Conservation (phyloP, 257 asterid species). For the Rauvolfia tetraphylla region DNA sequence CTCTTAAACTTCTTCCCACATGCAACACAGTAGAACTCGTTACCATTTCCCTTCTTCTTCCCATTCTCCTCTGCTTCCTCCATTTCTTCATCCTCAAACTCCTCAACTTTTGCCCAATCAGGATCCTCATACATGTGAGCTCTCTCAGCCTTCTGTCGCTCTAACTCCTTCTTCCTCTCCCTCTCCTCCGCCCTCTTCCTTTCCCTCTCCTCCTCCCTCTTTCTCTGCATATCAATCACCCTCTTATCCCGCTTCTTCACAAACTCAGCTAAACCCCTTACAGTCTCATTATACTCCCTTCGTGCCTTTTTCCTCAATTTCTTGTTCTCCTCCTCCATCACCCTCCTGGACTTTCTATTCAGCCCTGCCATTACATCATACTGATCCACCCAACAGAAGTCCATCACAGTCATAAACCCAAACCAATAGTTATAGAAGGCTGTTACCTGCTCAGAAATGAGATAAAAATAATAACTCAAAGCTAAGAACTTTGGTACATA, state of each 20-base stretch:
- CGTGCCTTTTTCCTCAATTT: constrained; percentile 81
- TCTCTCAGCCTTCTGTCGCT: constrained; percentile 76
- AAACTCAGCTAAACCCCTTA: constrained; percentile 82
- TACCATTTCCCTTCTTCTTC: constrained; percentile 31
- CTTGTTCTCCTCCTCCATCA: constrained; percentile 93
- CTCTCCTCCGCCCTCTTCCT: constrained; percentile 70
- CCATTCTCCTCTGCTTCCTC: constrained; percentile 45
- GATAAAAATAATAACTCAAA: not conserved
- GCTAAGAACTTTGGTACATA: not conserved
- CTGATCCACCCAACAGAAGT: constrained; percentile 88
- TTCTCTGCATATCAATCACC: constrained; percentile 87
- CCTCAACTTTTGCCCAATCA: constrained; percentile 82
- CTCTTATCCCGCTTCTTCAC: constrained; percentile 93
- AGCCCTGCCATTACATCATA: constrained; percentile 80
- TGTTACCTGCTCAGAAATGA: constrained; percentile 59
- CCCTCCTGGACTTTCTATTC: constrained; percentile 77
- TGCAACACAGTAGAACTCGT: constrained; percentile 77
- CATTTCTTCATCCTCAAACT: constrained; percentile 50
- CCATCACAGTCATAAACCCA: constrained; percentile 70
- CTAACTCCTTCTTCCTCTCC: constrained; percentile 71
- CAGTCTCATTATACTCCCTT: constrained; percentile 88
- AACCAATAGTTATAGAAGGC: constrained; percentile 89
- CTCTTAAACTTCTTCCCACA: constrained; percentile 94
- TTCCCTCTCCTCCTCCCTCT: constrained; percentile 85
- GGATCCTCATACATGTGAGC: constrained; percentile 72